Conservation (phyloP, 306 rosid genomes). For the Mimosa bimucronata region DNA sequence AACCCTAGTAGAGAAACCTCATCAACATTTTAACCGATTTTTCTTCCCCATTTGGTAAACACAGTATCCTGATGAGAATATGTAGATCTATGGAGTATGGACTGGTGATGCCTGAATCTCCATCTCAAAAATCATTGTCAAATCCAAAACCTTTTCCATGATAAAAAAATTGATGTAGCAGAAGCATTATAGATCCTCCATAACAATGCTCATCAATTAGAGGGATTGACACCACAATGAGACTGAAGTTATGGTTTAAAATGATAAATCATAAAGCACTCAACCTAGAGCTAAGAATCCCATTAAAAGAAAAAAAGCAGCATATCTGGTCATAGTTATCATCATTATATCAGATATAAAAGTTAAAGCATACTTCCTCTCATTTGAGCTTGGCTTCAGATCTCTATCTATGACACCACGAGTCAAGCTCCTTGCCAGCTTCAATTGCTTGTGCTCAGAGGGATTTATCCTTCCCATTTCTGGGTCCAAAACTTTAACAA, state of each 20-base stretch:
- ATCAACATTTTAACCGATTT: slow-evolving; percentile 33
- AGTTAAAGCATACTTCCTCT: slow-evolving; percentile 82
- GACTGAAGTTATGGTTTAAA: not conserved
- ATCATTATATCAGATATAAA: slow-evolving; percentile 19
- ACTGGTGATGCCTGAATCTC: not conserved
- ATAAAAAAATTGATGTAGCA: not conserved
- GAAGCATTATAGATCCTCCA: not conserved
- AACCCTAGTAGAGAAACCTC: slow-evolving; percentile 15
- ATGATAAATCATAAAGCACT: not conserved
- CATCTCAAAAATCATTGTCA: not conserved
- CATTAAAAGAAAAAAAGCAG: slow-evolving; percentile 1
- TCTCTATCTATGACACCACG: slow-evolving; percentile 97
- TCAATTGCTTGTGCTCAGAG: slow-evolving; percentile 96
- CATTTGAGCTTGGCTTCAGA: slow-evolving; percentile 89
- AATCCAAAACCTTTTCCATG: not conserved
- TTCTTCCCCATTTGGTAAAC: slow-evolving; percentile 25
- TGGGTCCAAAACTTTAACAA: slow-evolving; percentile 94
- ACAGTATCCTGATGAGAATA: not conserved
- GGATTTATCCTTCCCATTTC: slow-evolving; percentile 92
- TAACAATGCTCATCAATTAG: not conserved
- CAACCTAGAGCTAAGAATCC: not conserved
- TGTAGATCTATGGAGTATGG: not conserved
- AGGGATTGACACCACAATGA: not conserved
- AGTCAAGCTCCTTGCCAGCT: slow-evolving; percentile 94
- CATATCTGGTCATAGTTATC: slow-evolving; percentile 24